Evolutionary conservation across 176 grass and related monocot genomes (phyloP), one percentile per base, ranked within the genome.

Genomic region (Saccharum spontaneum): DNA sequence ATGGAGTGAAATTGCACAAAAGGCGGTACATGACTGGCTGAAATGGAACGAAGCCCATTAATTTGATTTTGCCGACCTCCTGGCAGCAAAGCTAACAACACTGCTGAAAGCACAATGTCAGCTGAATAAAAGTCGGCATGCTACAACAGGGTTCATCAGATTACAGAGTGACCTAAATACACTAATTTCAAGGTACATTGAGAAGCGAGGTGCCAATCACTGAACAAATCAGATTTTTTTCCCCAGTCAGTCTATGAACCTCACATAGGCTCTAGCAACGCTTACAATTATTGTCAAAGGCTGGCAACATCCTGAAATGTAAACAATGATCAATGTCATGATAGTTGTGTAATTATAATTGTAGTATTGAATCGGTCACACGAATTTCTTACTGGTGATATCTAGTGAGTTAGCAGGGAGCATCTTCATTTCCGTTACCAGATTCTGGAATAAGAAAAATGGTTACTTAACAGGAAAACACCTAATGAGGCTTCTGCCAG

Each of bases 391-490:
- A 89, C 87, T n/a, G 10, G 28, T 48, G 8, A 8, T 78, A 72
- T 72, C 18, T 74, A 61, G 22, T 57, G 60, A 12, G 24, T 80
- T 68, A 62, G 34, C 61, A 76, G 17, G 84, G 60, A 75, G 61
- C 80, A 87, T 79, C 84, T 63, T 63, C 85, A 39, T 77, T 77
- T 82, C 89, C 79, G 55, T 95, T 90, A 23, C 77, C 88, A 64
- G 90, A 98, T 92, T 98, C 97, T 96, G 84, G n/a, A 57, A 57
- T 14, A 28, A 28, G 30, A 57, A 26, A 70, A 40, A 24, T 15
- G 45, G 4, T 82, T 76, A 52, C 38, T 74, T n/a, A 75, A 83
- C 68, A 66, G 50, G 41, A 67, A 8, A 2, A 38, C n/a, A 59
- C n/a, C 8, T 22, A 46, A 65, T 54, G 75, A 83, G 30, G 11